Conservation (phyloP, 345 rosid species). For the Murraya koenigii region DNA sequence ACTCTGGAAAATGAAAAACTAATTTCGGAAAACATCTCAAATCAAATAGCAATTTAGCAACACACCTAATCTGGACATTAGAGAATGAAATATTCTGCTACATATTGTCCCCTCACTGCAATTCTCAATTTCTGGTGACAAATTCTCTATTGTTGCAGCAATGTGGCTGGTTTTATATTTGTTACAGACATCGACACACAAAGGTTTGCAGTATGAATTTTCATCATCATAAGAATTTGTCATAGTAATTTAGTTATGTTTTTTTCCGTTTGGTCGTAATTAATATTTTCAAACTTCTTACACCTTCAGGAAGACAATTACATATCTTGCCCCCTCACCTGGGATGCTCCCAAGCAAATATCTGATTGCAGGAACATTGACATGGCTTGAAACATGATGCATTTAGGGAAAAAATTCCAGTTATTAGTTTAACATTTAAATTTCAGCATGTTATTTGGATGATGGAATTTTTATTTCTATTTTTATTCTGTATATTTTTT, state of each 20-base stretch:
- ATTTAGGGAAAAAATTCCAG: neutral
- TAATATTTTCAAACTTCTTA: neutral
- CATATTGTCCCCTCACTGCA: neutral
- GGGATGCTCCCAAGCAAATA: conserved; percentile 75
- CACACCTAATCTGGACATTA: neutral
- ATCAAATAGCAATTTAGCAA: neutral
- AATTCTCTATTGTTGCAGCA: conserved; percentile 39
- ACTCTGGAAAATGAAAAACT: neutral
- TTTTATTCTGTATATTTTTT: no score
- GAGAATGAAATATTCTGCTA: neutral
- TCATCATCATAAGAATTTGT: neutral
- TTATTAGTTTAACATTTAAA: no score
- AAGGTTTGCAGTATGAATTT: conserved; percentile 34
- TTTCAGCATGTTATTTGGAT: neutral
- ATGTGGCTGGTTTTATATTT: conserved; percentile 86
- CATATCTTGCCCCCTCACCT: conserved; percentile 70
- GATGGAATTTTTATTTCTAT: neutral
- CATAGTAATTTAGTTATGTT: neutral
- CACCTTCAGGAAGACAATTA: conserved; percentile 60
- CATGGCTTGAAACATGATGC: conserved; percentile 65
- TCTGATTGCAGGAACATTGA: conserved; percentile 72
- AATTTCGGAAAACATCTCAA: neutral
- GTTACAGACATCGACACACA: conserved; percentile 66
- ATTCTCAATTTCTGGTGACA: neutral
- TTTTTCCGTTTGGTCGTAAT: no score